A percentile compares a stretch with the other conserved stretches of the same genome.
Conservation (phyloP, 148 eudicot genomes). For the Spergularia marina region DNA sequence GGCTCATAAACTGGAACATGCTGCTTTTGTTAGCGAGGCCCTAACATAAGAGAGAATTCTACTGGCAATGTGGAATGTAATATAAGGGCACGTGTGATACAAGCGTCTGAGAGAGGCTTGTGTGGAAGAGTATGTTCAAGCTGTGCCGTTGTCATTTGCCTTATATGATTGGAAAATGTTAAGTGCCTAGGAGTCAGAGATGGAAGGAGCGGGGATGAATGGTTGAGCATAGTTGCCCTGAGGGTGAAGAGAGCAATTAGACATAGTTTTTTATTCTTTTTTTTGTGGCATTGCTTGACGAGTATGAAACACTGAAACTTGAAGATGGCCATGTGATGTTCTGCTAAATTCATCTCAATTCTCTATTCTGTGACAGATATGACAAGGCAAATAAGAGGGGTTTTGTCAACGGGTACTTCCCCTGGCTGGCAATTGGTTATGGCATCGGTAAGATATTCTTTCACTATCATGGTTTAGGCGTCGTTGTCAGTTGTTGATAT, state of each 20-base stretch:
- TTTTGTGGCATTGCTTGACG: background rate
- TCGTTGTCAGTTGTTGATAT: background rate
- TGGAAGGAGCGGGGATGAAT: background rate
- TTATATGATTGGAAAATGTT: background rate
- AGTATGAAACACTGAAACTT: background rate
- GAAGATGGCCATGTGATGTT: background rate
- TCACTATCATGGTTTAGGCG: background rate
- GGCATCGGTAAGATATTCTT: conserved; percentile 54
- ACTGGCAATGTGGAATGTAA: too few relatives aligned
- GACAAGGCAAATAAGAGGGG: conserved; percentile 58
- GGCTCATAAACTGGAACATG: background rate
- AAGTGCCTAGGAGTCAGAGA: background rate
- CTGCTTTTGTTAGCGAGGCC: background rate
- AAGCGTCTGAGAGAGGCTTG: too few relatives aligned
- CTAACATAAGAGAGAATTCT: too few relatives aligned
- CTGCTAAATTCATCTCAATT: background rate
- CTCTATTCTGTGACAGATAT: conserved; percentile 40
- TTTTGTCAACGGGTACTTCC: conserved; percentile 54
- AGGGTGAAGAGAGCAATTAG: background rate
- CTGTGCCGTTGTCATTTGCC: background rate
- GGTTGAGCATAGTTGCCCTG: background rate
- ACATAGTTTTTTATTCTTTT: background rate
- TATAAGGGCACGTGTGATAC: too few relatives aligned
- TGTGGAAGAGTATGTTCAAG: too few relatives aligned
- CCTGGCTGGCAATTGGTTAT: conserved; percentile 69